Evolutionary conservation across 2,329 filamentous ascomycete species (phyloP), one percentile per base, ranked within the genome.

Genomic region (Tetracladium maxilliforme): DNA sequence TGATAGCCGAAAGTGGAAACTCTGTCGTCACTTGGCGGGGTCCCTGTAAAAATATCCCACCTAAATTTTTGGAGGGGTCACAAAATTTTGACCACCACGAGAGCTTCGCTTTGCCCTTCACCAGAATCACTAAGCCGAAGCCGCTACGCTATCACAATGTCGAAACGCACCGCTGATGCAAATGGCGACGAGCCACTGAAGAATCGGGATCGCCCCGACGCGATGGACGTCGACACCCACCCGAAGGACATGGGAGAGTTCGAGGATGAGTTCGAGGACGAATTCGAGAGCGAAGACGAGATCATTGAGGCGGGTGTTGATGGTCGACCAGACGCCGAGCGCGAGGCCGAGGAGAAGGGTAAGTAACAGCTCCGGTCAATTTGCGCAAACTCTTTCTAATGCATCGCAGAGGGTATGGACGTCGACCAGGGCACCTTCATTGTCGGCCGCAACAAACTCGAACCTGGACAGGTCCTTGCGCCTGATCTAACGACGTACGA

Each of bases 401-500:
- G 32, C 32, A 10, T 27, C 14, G 19, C 47, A 66, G 74, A 74
- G 42, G 79, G 75, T 24, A 95, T 94, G 86, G 81, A 94, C 21
- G 70, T 94, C 26, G 87, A 95, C 53, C 79, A 87, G 44, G 76
- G 80, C 48, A 92, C 84, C 20, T 98, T 95, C 53, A 94, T 98
- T 42, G 84, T 92, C 37, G 90, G 90, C 35, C 72, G 90, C 43
- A 83, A 84, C 50, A 87, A 90, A 57, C 68, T 95, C 34, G 82
- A 83, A 35, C 75, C 83, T 9, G 87, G 84, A 40, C 84, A 95
- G 60, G 86, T 83, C 5, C 67, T 98, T 29, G 73, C 84, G 4
- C 87, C 90, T 10, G 90, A 98, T 52, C 64, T 81, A 30, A 82
- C 80, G n/a, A 87, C 87, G 6, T 98, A 98, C 58, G 79, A 94